These are phyloP conservation scores for Volvariella surrecta DNA, from an alignment of 1,284 basidiomycete species.

Conservation along the genomic window DNA sequence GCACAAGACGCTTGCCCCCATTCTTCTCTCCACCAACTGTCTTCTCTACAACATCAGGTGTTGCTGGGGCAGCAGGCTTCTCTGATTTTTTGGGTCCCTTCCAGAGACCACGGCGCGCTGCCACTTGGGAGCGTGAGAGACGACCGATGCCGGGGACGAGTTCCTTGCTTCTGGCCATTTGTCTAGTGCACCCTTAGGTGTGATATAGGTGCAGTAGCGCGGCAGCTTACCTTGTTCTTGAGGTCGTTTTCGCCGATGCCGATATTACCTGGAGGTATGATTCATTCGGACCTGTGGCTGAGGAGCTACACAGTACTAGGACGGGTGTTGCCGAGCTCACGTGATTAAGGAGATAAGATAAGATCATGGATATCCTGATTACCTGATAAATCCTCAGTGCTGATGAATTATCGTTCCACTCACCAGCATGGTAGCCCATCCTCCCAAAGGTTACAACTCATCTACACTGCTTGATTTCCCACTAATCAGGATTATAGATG, in stretches of 20 bases:
- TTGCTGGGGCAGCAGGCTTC: conserved; percentile 51
- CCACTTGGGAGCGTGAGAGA: conserved; percentile 75
- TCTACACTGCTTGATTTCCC: not conserved
- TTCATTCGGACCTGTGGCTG: conserved; percentile 27
- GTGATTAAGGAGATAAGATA: conserved; percentile 20
- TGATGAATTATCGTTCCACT: not conserved
- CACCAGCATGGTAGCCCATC: conserved; percentile 11
- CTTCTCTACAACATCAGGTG: conserved; percentile 70
- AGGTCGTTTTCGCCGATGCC: conserved; percentile 40
- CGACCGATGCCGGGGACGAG: conserved; percentile 81
- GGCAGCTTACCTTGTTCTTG: conserved; percentile 35
- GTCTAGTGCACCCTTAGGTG: conserved; percentile 14
- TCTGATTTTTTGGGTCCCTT: conserved; percentile 77
- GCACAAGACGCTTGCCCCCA: conserved; percentile 80
- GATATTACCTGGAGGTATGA: conserved; percentile 21
- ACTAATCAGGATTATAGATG: conserved; percentile 25
- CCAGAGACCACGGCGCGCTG: conserved; percentile 72
- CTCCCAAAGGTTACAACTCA: conserved; percentile 8
- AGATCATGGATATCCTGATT: conserved; percentile 1
- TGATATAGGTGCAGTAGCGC: conserved; percentile 7
- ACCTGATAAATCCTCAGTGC: conserved; percentile 1
- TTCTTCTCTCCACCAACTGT: conserved; percentile 87
- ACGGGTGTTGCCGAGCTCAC: conserved; percentile 25
- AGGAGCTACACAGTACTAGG: conserved; percentile 31
- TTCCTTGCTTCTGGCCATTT: conserved; percentile 94